A percentile compares a stretch with the other conserved stretches of the same genome.
These are phyloP conservation scores for Sclerotinia borealis DNA, from an alignment of 2,329 filamentous ascomycete genomes.

Conservation along the genomic window DNA sequence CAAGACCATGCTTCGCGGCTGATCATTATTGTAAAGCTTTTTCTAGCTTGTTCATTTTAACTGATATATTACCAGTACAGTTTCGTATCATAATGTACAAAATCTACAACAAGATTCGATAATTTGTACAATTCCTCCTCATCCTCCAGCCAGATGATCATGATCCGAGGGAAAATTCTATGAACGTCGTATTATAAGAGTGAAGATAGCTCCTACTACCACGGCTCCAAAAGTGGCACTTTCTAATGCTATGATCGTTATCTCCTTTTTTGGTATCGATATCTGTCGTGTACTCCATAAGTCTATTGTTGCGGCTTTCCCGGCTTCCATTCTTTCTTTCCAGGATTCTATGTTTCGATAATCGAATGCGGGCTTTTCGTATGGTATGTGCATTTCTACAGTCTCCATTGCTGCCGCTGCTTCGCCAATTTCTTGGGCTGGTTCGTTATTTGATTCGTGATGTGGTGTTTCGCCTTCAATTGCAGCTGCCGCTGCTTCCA, in stretches of 20 bases:
- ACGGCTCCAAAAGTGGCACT: slow-evolving; percentile 61
- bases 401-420: slow-evolving; percentile 20
- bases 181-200: slow-evolving; percentile 27
- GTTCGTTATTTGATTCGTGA: slow-evolving; percentile 6
- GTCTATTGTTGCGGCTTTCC: slow-evolving; percentile 48
- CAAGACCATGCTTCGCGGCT: too few species aligned
- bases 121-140: neutral
- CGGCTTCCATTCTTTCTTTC: slow-evolving; percentile 35
- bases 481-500: slow-evolving; percentile 23
- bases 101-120: neutral
- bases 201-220: slow-evolving; percentile 41
- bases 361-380: neutral
- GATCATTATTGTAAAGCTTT: too few species aligned
- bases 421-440: slow-evolving; percentile 8
- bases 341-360: slow-evolving; percentile 33
- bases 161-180: slow-evolving; percentile 7
- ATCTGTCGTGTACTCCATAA: slow-evolving; percentile 61
- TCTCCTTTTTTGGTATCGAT: slow-evolving; percentile 60
- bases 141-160: too few species aligned
- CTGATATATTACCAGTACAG: neutral
- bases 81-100: neutral
- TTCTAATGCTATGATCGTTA: slow-evolving; percentile 64
- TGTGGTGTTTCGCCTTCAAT: slow-evolving; percentile 17
- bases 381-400: slow-evolving; percentile 21
- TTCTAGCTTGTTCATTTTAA: too few species aligned